Base-by-base conservation (phyloP, 495 filamentous ascomycete genomes). In the Tuber umbilicatum region DNA sequence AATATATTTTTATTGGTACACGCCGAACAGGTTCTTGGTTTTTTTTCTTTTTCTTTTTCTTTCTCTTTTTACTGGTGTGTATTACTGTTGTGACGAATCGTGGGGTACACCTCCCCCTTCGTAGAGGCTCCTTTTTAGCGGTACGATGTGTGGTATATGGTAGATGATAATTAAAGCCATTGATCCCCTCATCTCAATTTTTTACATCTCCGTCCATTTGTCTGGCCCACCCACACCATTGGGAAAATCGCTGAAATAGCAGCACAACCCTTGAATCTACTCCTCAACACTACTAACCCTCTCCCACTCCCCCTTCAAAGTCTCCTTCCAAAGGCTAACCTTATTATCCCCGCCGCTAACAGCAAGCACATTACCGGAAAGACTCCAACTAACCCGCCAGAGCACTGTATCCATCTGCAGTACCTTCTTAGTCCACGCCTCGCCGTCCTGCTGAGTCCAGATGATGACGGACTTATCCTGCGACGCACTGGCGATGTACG, bases 401-500 rank as follows among this genome's bases (percentile, higher is more conserved):
- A 97, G 86, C 70, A 94, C 92, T 17, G 89, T 89, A 16, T 97
- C 94, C 76, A 99, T 96, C 74, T 90, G 88, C 75, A 98, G 87
- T 38, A 90, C 88, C 83, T 94, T 94, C 85, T 88, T 90, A 64
- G 88, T 86, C 96, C 96, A 99, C 80, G 71, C 55, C n/a, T 9
- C 41, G 5, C 73, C 40, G 21, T 68, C 40, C 6, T 77, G 71
- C 50, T 87, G 89, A 27, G 94, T 98, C 96, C 96, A 99, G 84
- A 99, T 97, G 72, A 94, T 89, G 72, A 98, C 94, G 17, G 93
- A 97, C 87, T 94, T 94, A 81, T 99, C 95, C 86, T 98, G 94
- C n/a, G 89, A 90, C 21, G 94, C 95, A 23, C 89, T 91, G 37
- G 95, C 96, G 78, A 99, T 97, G 85, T 99, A 99, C 68, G 89